Evolutionary conservation across 2,329 filamentous ascomycete genomes (phyloP).

Genomic region (Calonectria crousiana): DNA sequence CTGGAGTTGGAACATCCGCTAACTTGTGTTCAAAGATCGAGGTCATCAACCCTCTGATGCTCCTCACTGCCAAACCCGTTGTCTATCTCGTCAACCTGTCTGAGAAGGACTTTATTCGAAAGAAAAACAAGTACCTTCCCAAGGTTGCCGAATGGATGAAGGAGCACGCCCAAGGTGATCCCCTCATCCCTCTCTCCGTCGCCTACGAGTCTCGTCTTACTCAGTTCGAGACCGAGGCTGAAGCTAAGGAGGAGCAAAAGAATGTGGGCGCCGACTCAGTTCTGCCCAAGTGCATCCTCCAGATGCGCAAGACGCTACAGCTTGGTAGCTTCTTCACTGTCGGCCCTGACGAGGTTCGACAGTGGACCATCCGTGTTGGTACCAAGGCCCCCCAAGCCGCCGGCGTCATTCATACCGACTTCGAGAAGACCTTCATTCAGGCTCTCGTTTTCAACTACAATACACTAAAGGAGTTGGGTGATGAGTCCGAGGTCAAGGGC

Average conservation of each 20-base stretch:
- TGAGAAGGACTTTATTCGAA: constrained; percentile 95
- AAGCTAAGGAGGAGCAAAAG: constrained; percentile 88
- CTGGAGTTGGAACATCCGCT: constrained; percentile 33
- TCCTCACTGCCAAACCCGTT: constrained; percentile 95
- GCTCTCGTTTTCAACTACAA: constrained; percentile 92
- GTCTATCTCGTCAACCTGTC: constrained; percentile 98
- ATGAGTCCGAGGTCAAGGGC: constrained; percentile 89
- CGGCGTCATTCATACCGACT: constrained; percentile 97
- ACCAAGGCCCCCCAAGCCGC: constrained; percentile 98
- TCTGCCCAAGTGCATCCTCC: constrained; percentile 89
- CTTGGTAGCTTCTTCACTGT: constrained; percentile 98
- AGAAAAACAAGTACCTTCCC: constrained; percentile 99
- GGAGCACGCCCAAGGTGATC: constrained; percentile 86
- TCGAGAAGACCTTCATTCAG: constrained; percentile 99
- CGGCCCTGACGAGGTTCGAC: constrained; percentile 93
- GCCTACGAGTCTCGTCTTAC: constrained; percentile 93
- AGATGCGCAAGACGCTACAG: constrained; percentile 93
- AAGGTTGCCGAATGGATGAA: constrained; percentile 98
- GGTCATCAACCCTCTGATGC: constrained; percentile 95
- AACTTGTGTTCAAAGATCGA: constrained; percentile 76
- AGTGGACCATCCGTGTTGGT: constrained; percentile 97
- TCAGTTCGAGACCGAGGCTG: constrained; percentile 79
- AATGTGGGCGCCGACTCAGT: constrained; percentile 87
- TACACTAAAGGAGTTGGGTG: constrained; percentile 85
- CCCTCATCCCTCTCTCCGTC: constrained; percentile 93